Base-by-base conservation (phyloP, 2,329 filamentous ascomycete genomes). In the Ophiostoma himal-ulmi region DNA sequence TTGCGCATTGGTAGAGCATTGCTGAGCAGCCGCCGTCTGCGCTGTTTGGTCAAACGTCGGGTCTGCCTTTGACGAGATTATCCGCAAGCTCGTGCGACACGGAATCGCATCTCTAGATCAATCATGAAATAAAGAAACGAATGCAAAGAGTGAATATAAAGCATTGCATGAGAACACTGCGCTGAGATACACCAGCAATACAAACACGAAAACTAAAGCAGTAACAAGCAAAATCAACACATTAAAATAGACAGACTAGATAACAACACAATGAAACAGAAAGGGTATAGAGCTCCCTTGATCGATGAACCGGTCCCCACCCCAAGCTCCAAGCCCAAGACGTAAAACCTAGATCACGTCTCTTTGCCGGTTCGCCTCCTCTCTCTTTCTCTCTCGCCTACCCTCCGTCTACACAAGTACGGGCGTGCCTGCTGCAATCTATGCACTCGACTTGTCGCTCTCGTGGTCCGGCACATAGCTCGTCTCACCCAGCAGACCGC, bases 391-490 rank as follows among this genome's bases (percentile, higher is more conserved):
- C 54, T 13, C 54, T 10, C 6, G n/a, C 20, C 6, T 54, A 13
- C 54, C n/a, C 17, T 6, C 14, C 13, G 20, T 20, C 34, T 22
- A 22, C 36, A 22, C 34, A 14, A 10, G 4, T 17, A 65, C 14
- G 8, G 26, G 36, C 64, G 20, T 30, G 8, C 11, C 30, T 30
- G 11, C 13, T 7, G 30, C 26, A 26, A 7, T 17, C 67, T 69
- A 67, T 66, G 73, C 69, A n/a, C 57, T 60, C 17, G 71, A 67
- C 71, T 73, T 81, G 34, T 80, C 79, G 68, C 75, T 75, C 70
- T 88, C 84, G 70, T 88, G 82, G 62, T 92, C 89, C 1, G 89
- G 89, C 36, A 88, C 86, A 75, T 91, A 91, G 75, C 82, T 90
- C 44, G 89, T 92, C 78, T 90, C 89, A 30, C 89, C 89, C 22